phyloP scores from a whole-genome alignment of 306 rosid genomes.

The Acacia crassicarpa region DNA sequence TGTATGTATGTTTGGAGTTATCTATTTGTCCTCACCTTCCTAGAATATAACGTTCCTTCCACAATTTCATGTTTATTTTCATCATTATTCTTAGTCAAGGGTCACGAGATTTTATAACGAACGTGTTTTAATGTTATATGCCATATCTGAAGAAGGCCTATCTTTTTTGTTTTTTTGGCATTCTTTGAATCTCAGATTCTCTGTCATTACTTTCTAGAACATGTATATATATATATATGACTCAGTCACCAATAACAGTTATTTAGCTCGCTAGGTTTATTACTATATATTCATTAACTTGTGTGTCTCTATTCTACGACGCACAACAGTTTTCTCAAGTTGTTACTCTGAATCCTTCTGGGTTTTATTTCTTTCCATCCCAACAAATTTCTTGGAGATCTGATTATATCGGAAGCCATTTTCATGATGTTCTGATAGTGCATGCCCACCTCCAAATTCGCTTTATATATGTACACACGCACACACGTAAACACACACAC shows the following conservation, averaged over 20 bases:
- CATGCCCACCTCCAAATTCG: neutral
- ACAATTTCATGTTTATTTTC: neutral
- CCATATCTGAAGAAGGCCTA: neutral
- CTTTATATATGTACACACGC: neutral
- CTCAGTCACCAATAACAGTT: neutral
- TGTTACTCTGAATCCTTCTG: neutral
- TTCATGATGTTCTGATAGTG: neutral
- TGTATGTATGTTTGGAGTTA: neutral
- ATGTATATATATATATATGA: no score
- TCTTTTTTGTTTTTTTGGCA: neutral
- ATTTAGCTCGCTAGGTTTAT: neutral
- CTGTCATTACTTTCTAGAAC: neutral
- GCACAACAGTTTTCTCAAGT: neutral
- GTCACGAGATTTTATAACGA: neutral
- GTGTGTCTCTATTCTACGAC: neutral
- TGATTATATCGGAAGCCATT: neutral
- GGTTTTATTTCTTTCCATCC: neutral
- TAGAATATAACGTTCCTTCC: neutral
- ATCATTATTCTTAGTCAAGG: neutral
- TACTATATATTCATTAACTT: neutral
- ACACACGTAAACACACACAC: no score
- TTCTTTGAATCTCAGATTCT: no score
- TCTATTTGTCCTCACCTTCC: conserved; percentile 13
- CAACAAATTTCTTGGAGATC: neutral
- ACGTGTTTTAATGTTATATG: neutral